Base-by-base conservation (phyloP, 805 yeast genomes). In the Candida berthetii region DNA sequence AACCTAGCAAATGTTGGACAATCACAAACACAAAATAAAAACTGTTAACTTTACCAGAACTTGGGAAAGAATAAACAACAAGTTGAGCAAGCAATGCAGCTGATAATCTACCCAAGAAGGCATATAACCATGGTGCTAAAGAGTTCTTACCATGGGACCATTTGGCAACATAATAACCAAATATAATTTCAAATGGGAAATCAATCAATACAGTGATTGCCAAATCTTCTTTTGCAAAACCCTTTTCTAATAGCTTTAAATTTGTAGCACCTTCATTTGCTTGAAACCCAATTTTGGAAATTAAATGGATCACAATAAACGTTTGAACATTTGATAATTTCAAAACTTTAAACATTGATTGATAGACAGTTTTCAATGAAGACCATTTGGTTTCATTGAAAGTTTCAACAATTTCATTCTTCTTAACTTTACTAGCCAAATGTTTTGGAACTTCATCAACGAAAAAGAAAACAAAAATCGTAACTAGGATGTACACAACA, bases 241-340 rank as follows among this genome's bases (percentile, higher is more conserved):
- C 99, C 54, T 82, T 83, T 58, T 93, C 99, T 6, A 93, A 66
- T 18, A 93, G 68, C 59, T 91, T 93, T 51, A 93, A 72, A 57
- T 91, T 91, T 1, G 98, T 93, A 24, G 95, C 97, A 7, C 93
- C 89, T 61, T 93, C 99, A 55, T 90, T 93, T 24, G 90, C 96
- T 58, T 90, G 96, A 61, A 93, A 93, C 2, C 96, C 98, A 43
- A 91, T 71, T 56, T 93, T 93, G 31, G 95, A 81, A 10, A 88
- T 60, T 35, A 93, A 61, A 54, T 89, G 90, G 8, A 93, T 76
- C 2, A 80, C 48, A 17, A 88, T 81, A 50, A 93, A 78, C 7
- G 80, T 69, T 58, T 80, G 89, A 36, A 93, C 83, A 45, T 86
- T 80, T 10, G 79, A 76, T 16, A 86, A 65, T 49, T 74, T 77